Conservation (phyloP, 495 filamentous ascomycete species). For the Penicillium ucsense region DNA sequence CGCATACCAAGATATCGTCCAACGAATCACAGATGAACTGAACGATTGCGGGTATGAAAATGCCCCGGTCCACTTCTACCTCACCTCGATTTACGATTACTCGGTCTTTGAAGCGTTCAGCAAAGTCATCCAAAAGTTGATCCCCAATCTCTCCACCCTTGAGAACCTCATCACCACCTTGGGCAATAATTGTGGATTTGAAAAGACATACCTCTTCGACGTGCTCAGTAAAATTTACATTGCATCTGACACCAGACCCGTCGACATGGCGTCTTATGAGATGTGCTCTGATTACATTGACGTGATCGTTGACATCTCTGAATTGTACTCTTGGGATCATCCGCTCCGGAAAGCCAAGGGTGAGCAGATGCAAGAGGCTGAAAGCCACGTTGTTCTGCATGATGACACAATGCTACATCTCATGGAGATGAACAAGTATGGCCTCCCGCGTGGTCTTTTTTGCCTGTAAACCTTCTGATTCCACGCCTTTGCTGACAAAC, state of each 20-base stretch:
- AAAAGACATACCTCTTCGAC: conserved; percentile 96
- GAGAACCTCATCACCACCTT: conserved; percentile 87
- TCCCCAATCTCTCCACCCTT: conserved; percentile 82
- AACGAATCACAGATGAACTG: conserved; percentile 94
- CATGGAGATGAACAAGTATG: conserved; percentile 82
- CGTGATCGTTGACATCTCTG: conserved; percentile 90
- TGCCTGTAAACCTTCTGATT: conserved; percentile 1
- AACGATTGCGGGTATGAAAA: conserved; percentile 87
- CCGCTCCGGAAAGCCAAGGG: conserved; percentile 51
- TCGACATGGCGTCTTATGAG: conserved; percentile 89
- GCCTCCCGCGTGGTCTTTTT: background rate
- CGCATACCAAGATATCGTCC: conserved; percentile 87
- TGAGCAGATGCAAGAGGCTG: conserved; percentile 61
- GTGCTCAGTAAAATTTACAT: conserved; percentile 97
- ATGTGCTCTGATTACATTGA: conserved; percentile 98
- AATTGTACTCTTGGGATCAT: conserved; percentile 74
- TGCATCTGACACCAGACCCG: conserved; percentile 84
- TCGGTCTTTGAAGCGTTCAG: conserved; percentile 96
- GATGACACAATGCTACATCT: conserved; percentile 79
- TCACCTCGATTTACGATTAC: conserved; percentile 96
- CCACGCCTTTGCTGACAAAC: background rate
- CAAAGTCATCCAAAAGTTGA: conserved; percentile 95
- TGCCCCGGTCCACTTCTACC: conserved; percentile 81
- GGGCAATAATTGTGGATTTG: conserved; percentile 79
- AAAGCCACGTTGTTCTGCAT: conserved; percentile 69